Base-by-base conservation (phyloP, 495 filamentous ascomycete species). In the Evernia prunastri region DNA sequence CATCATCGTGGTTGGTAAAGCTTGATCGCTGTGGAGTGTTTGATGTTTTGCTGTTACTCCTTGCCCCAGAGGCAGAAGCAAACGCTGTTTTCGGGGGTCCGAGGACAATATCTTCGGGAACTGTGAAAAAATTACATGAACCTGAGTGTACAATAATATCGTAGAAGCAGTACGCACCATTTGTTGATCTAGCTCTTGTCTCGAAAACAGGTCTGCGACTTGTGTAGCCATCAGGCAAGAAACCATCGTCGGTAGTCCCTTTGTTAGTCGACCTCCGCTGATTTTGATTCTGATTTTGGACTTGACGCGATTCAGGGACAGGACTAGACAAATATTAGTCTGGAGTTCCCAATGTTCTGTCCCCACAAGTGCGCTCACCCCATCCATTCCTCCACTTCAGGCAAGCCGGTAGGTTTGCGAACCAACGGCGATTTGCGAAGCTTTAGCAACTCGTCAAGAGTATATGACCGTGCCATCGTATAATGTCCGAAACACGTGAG, bases 311-410 rank as follows among this genome's bases (percentile, higher is more conserved):
- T 78, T 76, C 57, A 75, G 79, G 74, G 76, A 75, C 68, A 73
- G 76, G 63, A 78, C 62, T 64, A 80, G 66, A 67, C 61, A 71
- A 67, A 64, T 23, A 61, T 75, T 66, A 78, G 73, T 69, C 70
- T 71, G 49, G 58, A 62, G 65, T 20, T 5, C 6, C 27, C 17
- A 25, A 20, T 40, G 33, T 18, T 8, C 27, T 17, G 56, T 43
- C 61, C 64, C 51, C 45, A 40, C 42, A 57, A 63, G 62, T 58
- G 75, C 70, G 60, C 87, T 72, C 83, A 96, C 91, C 93, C 92
- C 91, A 97, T 96, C 94, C 94, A 99, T 81, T 97, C 92, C 79
- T 96, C 92, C 63, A 89, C 84, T 31, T 92, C 88, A 33, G 94
- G 94, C 49, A 99, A 82, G 58, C 80, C 81, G 56, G 84, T 74